Base-by-base conservation (phyloP, 805 yeast genomes). In the Saturnispora kantuleensis region DNA sequence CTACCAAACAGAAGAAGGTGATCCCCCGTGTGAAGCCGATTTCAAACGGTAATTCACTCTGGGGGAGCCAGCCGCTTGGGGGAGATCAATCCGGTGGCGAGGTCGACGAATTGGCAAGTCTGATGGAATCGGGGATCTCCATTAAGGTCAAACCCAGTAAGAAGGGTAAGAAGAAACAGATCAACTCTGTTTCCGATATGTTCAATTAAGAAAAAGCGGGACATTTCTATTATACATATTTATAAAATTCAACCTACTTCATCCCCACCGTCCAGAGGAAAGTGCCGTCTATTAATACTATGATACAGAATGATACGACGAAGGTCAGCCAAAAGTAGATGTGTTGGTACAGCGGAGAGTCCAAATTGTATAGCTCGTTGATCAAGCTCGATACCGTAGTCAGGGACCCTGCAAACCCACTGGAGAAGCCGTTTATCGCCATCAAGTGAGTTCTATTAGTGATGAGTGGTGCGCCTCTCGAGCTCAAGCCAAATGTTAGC, bases 301-400 rank as follows among this genome's bases (percentile, higher is more conserved):
- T 62, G 1, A 76, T 31, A 4, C 63, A 43, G 56, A 75, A 84
- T 12, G 81, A 70, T 0, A 65, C 44, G 2, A 60, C 52, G 2
- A 85, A 54, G 12, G 84, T 71, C 0, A 56, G 45, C 1, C 62
- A 21, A 5, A 74, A 81, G 57, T 88, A 88, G 7, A 59, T 47
- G 44, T 77, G 72, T 62, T 47, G 64, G 48, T 12, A 56, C 33
- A 5, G 67, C 42, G 45, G 57, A 46, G 35, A 62, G 39, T 50
- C 37, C 4, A 56, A 26, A 12, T 43, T 44, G 44, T 51, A 68
- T 33, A 85, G 59, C 58, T 88, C 97, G 35, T 73, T 77, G 8
- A 84, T 71, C 52, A 87, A 83, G 0, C 96, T 83, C 45, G 90
- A 80, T 34, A 85, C 74, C 0, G 96, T 60, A 31, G 59, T 57